Base-by-base conservation (phyloP, 2,329 filamentous ascomycete genomes). In the Chaetothyriales sp. region DNA sequence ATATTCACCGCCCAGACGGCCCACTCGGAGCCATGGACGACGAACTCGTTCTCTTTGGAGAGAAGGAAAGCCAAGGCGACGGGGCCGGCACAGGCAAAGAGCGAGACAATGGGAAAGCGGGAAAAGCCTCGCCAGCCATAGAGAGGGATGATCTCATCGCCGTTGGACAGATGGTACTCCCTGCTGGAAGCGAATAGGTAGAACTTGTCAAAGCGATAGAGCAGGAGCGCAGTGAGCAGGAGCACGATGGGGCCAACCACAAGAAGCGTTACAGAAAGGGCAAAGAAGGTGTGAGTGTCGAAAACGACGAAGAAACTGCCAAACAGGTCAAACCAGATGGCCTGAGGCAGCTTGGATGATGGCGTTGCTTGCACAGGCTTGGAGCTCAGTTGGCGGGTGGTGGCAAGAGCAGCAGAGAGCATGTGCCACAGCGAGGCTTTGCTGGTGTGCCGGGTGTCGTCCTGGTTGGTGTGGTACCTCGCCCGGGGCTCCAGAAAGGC, bases 291-390 rank as follows among this genome's bases (percentile, higher is more conserved):
- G 55, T 84, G 79, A 42, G 95, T 73, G 46, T 77, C 76, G 62
- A 95, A 85, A 1, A 94, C 74, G 15, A 83, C 85, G 65, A 95
- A 88, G 1, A 74, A 74, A 50, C 74, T 77, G 44, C 90, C 92
- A 57, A 94, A 90, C 6, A 96, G 68, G 63, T 96, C 92, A 62
- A 96, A 96, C 87, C 89, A 98, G 12, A 96, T 87, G 2, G 55
- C 55, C 18, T 54, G 57, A 8, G 51, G 51, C 20, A 55, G 25
- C 8, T 43, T 51, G 9, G 50, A 52, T 2, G 54, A 48, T 10
- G 52, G 39, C 36, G 56, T 54, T 18, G 56, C 56, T 39, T 18
- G 51, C 42, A 56, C 32, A 9, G 76, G 79, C 58, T 86, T 79
- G 12, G 79, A 77, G 0, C 86, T 82, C 44, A 96, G 73, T 1